Percentiles rank a stretch among this genome's conserved stretches.
Conservation (phyloP, 108 stramenopile species). For the Conticribra weissflogii region DNA sequence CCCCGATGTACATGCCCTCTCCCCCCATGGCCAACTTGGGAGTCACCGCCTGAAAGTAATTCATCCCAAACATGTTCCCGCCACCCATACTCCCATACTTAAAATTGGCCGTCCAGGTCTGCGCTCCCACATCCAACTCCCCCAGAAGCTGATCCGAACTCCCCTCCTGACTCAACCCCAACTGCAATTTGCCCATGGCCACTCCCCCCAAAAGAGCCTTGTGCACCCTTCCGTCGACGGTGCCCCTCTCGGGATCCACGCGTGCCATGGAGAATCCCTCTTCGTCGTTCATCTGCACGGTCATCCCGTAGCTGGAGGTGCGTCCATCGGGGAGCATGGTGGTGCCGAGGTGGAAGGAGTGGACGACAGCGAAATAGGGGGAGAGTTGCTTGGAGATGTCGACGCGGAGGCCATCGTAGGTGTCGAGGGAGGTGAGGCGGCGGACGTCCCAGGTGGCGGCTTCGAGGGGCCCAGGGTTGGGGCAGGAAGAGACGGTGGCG, state of each 20-base stretch:
- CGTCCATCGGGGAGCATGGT: constrained; percentile 77
- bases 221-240: constrained; percentile 83
- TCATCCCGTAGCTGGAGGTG: constrained; percentile 70
- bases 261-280: constrained; percentile 65
- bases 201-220: constrained; percentile 69
- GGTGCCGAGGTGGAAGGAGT: constrained; percentile 82
- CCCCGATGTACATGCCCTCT: constrained; percentile 85
- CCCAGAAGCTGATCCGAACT: constrained; percentile 70
- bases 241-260: constrained; percentile 62
- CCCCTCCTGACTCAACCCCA: constrained; percentile 61
- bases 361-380: constrained; percentile 83
- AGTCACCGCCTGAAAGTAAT: constrained; percentile 81
- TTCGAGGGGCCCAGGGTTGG: constrained; percentile 85
- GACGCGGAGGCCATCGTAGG: constrained; percentile 77
- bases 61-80: constrained; percentile 71
- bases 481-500: constrained; percentile 51
- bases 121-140: constrained; percentile 76
- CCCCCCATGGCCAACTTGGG: constrained; percentile 72
- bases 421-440: constrained; percentile 75
- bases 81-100: constrained; percentile 90
- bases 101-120: constrained; percentile 84
- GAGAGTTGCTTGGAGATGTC: constrained; percentile 87
- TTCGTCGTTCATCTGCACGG: constrained; percentile 85
- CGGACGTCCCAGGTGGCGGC: constrained; percentile 67
- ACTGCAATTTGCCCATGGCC: constrained; percentile 75